Evolutionary conservation across 768 basidiomycete genomes (phyloP).

Genomic region (Galerina marginata): DNA sequence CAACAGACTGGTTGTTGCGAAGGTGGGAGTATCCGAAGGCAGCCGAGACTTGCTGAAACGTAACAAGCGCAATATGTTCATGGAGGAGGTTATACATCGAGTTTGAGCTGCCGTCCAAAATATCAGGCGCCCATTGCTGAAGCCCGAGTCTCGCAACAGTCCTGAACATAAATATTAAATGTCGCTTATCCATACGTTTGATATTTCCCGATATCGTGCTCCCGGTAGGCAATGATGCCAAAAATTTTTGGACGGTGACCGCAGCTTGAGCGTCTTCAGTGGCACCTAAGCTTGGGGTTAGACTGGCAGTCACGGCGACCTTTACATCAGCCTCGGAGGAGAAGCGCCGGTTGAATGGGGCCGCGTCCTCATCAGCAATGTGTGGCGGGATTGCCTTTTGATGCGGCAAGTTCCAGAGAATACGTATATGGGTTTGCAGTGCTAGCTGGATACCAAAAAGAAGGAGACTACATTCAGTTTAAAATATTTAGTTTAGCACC

Average conservation of each 20-base stretch:
- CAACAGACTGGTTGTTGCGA: conserved; percentile 3
- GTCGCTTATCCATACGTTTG: neutral
- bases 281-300: neutral
- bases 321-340: neutral
- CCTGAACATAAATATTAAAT: conserved; percentile 10
- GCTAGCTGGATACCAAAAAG: too few relatives aligned
- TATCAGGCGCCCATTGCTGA: conserved; percentile 17
- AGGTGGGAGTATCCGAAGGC: conserved; percentile 15
- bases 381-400: conserved; percentile 15
- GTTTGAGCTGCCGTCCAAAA: conserved; percentile 10
- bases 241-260: too few relatives aligned
- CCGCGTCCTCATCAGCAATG: neutral
- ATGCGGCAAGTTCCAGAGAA: conserved; percentile 16
- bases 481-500: too few relatives aligned
- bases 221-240: neutral
- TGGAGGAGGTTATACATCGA: conserved; percentile 22
- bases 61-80: conserved; percentile 18
- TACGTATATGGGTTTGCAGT: conserved; percentile 12
- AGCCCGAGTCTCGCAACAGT: conserved; percentile 14
- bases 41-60: conserved; percentile 12
- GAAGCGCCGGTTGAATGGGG: neutral
- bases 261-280: too few relatives aligned
- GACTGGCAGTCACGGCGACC: neutral
- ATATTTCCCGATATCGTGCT: conserved; percentile 5
- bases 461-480: too few relatives aligned